Evolutionary conservation across 176 grass and related monocot genomes (phyloP).

Genomic region (Guadua angustifolia): DNA sequence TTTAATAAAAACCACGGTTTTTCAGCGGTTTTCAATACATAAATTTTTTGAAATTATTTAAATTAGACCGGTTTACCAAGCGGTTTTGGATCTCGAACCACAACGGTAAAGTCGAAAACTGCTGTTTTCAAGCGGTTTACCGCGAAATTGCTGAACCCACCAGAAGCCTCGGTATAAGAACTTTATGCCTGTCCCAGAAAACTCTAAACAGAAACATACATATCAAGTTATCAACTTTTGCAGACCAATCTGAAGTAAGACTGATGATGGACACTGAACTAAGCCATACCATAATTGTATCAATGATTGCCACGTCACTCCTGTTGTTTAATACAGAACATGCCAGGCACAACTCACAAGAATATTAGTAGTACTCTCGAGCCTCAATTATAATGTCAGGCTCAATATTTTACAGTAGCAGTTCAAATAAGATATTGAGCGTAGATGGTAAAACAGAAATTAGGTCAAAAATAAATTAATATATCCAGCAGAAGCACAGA

Average conservation of each 20-base stretch:
- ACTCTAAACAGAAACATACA: conserved; percentile 32
- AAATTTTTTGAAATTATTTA: too few relatives aligned
- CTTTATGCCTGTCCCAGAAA: conserved; percentile 35
- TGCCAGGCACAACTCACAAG: conserved; percentile 36
- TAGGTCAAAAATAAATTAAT: background rate
- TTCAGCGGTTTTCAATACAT: too few relatives aligned
- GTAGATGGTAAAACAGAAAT: background rate
- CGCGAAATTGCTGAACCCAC: too few relatives aligned
- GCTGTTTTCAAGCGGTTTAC: too few relatives aligned
- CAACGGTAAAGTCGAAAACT: too few relatives aligned
- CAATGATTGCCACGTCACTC: conserved; percentile 40
- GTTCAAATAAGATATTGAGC: background rate
- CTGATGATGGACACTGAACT: conserved; percentile 11
- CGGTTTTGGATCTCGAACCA: too few relatives aligned
- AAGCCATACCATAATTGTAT: conserved; percentile 31
- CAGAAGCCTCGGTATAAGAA: conserved; percentile 20
- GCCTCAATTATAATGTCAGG: background rate
- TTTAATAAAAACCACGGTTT: too few relatives aligned
- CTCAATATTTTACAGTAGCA: background rate
- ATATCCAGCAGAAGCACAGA: background rate
- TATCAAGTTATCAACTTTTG: conserved; percentile 4
- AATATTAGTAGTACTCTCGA: conserved; percentile 19
- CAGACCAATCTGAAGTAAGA: conserved; percentile 17
- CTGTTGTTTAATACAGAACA: conserved; percentile 43
- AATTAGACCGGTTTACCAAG: too few relatives aligned